These are phyloP conservation scores for Acacia confusa DNA, from an alignment of 306 rosid genomes.

Conservation along the genomic window DNA sequence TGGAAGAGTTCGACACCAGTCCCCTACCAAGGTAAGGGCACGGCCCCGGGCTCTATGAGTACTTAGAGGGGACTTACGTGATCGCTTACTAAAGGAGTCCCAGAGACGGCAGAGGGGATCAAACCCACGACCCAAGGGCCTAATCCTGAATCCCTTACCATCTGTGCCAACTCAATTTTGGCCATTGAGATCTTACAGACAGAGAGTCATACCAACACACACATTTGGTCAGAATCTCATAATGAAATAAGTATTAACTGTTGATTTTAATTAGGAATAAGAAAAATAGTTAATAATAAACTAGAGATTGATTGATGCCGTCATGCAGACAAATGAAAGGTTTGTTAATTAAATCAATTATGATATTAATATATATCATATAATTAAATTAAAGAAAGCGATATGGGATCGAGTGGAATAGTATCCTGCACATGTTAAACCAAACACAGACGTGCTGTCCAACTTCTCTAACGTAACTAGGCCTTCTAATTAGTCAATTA, in stretches of 20 bases:
- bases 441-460: conserved; percentile 24
- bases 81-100: too few relatives aligned
- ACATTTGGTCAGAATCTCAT: not conserved
- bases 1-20: too few relatives aligned
- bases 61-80: too few relatives aligned
- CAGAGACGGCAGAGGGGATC: too few relatives aligned
- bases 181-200: not conserved
- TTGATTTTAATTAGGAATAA: not conserved
- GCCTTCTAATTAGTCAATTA: not conserved
- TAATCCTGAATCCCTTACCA: too few relatives aligned
- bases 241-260: not conserved
- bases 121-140: too few relatives aligned
- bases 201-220: not conserved
- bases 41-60: too few relatives aligned
- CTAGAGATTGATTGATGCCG: not conserved
- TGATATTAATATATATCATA: not conserved
- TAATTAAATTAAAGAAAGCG: not conserved
- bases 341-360: not conserved
- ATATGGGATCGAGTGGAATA: not conserved
- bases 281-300: not conserved
- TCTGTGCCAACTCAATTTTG: too few relatives aligned
- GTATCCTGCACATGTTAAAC: not conserved
- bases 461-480: not conserved
- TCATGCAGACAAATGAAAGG: not conserved
- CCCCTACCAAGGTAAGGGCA: too few relatives aligned